Percentiles rank a stretch among this genome's conserved stretches.
These are phyloP conservation scores for Triticum aestivum DNA, from an alignment of 176 grass and related monocot species.

Conservation along the genomic window IWGSC_CS_RefSeq_v2.1 NC_057794.1:440525525-440526024, in stretches of 20 bases:
- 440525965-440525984: not conserved
- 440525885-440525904: not conserved
- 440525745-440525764: not conserved
- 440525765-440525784: not conserved
- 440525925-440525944: not conserved
- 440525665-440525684: not conserved
- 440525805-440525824: not conserved
- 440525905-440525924: constrained; percentile 17
- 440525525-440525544: not conserved
- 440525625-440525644: not conserved
- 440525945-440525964: not conserved
- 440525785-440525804: not conserved
- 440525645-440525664: not conserved
- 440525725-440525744: not conserved
- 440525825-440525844: not conserved
- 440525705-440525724: not conserved
- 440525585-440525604: not conserved
- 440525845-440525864: not conserved
- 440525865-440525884: not conserved
- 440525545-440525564: not conserved
- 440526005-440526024: not conserved
- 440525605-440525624: not conserved
- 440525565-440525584: not conserved
- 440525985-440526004: not conserved
- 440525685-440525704: not conserved